A percentile compares a stretch with the other conserved stretches of the same genome.
phyloP scores from a whole-genome alignment of 345 rosid species.

The Moringa oleifera region DNA sequence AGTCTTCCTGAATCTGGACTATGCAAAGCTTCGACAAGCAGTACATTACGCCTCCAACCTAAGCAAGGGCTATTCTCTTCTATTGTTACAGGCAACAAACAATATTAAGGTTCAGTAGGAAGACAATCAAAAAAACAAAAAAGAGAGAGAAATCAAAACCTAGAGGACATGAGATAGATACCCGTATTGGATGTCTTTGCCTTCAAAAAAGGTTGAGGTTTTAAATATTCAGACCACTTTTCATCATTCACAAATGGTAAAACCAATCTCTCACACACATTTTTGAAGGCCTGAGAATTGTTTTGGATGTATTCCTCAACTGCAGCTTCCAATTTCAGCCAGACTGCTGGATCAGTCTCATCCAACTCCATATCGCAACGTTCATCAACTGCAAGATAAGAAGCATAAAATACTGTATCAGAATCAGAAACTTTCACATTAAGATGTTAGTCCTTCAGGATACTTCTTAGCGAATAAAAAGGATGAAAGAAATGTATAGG shows the following conservation, averaged over 20 bases:
- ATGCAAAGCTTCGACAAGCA: slow-evolving; percentile 93
- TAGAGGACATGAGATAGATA: slow-evolving; percentile 13
- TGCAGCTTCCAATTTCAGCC: slow-evolving; percentile 89
- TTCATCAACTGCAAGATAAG: slow-evolving; percentile 69
- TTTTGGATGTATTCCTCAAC: slow-evolving; percentile 69
- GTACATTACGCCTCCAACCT: slow-evolving; percentile 93
- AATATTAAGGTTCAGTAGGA: slow-evolving; percentile 18
- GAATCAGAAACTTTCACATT: slow-evolving; percentile 10
- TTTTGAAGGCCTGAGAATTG: slow-evolving; percentile 65
- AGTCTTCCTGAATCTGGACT: slow-evolving; percentile 80
- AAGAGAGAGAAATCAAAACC: not conserved
- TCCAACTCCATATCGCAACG: slow-evolving; percentile 97
- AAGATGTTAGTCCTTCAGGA: not conserved
- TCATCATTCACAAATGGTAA: slow-evolving; percentile 79
- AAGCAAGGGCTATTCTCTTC: slow-evolving; percentile 66
- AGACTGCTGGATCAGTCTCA: slow-evolving; percentile 96
- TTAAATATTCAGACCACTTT: slow-evolving; percentile 53
- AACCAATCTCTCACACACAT: slow-evolving; percentile 65
- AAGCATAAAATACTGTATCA: slow-evolving; percentile 11
- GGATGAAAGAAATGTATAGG: slow-evolving; percentile 1
- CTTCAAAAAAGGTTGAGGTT: slow-evolving; percentile 34
- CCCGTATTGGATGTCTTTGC: slow-evolving; percentile 40
- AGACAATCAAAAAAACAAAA: slow-evolving; percentile 5
- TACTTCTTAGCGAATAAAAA: not conserved
- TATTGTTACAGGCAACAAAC: slow-evolving; percentile 25